A percentile compares a stretch with the other conserved stretches of the same genome.
Conservation (phyloP, 768 basidiomycete species). For the Sporobolomyces pararoseus region DNA sequence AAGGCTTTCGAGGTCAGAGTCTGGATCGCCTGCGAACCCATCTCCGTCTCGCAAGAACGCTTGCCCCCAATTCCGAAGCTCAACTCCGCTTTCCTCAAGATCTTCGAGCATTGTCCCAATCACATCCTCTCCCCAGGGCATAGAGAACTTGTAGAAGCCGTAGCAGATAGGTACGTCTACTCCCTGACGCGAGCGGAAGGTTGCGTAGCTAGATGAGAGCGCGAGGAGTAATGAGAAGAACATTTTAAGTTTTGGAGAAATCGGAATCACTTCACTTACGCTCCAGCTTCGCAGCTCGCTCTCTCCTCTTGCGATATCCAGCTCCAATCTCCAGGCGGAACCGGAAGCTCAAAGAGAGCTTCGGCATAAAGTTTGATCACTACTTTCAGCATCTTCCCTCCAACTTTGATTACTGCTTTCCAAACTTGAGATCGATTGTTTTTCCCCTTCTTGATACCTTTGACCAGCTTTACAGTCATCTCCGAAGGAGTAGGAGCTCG, state of each 20-base stretch:
- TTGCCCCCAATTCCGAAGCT: neutral
- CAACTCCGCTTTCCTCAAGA: neutral
- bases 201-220: neutral
- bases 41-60: neutral
- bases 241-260: too few species aligned
- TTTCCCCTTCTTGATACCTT: neutral
- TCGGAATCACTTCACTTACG: too few species aligned
- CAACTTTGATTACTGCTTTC: neutral
- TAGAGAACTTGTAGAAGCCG: neutral
- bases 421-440: neutral
- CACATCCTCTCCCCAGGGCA: neutral
- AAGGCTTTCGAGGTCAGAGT: too few species aligned
- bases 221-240: too few species aligned
- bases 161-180: slow-evolving; percentile 1
- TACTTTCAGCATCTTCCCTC: neutral
- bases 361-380: slow-evolving; percentile 3
- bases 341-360: neutral
- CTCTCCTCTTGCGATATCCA: neutral
- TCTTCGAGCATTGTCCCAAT: neutral
- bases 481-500: too few species aligned
- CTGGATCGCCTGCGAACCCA: neutral
- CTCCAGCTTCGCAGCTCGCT: neutral
- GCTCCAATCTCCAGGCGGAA: neutral
- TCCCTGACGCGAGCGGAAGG: neutral
- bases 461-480: neutral